These are phyloP conservation scores for Galerina marginata DNA, from an alignment of 768 basidiomycete species.

Conservation along the genomic window DNA sequence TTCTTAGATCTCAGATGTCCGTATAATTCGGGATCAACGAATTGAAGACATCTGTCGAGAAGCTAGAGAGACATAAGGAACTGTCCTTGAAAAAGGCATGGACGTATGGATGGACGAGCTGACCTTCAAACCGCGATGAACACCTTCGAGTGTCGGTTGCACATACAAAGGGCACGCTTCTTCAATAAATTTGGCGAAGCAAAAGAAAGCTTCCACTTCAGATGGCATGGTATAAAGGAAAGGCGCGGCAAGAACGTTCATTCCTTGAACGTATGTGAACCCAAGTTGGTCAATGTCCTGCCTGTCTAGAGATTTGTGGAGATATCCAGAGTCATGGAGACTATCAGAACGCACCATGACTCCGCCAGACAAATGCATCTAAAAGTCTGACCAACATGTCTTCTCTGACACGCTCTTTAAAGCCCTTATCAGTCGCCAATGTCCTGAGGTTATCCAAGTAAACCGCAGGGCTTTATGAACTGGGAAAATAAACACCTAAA, in stretches of 20 bases:
- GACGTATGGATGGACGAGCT: slow-evolving; percentile 18
- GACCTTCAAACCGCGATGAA: slow-evolving; percentile 93
- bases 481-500: slow-evolving; percentile 65
- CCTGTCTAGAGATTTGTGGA: slow-evolving; percentile 52
- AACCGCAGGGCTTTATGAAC: not conserved
- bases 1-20: slow-evolving; percentile 85
- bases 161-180: slow-evolving; percentile 95
- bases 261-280: slow-evolving; percentile 98
- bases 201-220: slow-evolving; percentile 97
- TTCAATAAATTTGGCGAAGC: slow-evolving; percentile 96
- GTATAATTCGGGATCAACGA: slow-evolving; percentile 89
- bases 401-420: slow-evolving; percentile 95
- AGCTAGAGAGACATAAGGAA: slow-evolving; percentile 55
- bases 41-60: slow-evolving; percentile 88
- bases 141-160: slow-evolving; percentile 93
- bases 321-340: not conserved
- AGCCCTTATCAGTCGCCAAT: slow-evolving; percentile 94
- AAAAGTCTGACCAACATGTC: slow-evolving; percentile 96
- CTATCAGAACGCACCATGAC: slow-evolving; percentile 62
- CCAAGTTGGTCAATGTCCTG: slow-evolving; percentile 80
- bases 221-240: slow-evolving; percentile 98
- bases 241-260: slow-evolving; percentile 98
- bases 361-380: slow-evolving; percentile 98
- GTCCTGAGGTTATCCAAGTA: slow-evolving; percentile 56
- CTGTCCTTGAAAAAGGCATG: not conserved